These are phyloP conservation scores for Geotrichum reessii DNA, from an alignment of 1,139 yeast genomes.

Conservation along the genomic window DNA sequence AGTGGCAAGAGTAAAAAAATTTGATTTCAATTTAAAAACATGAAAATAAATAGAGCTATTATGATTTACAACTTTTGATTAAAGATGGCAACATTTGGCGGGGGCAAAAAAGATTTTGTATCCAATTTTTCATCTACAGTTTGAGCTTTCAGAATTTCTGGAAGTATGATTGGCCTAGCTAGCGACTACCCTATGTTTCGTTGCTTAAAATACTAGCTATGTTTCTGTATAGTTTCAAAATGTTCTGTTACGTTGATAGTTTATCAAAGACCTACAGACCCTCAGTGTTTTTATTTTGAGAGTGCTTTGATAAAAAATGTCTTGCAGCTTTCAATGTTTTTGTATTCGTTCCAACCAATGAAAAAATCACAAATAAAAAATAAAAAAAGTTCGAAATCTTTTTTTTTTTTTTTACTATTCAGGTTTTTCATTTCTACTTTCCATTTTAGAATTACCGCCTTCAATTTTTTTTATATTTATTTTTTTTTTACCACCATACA, in stretches of 20 bases:
- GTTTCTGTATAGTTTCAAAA: not conserved
- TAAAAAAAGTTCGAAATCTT: not conserved
- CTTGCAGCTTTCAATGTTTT: not conserved
- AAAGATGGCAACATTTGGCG: no score
- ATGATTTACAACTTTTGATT: no score
- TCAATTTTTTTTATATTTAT: no score
- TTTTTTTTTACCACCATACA: not conserved
- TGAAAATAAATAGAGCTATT: no score
- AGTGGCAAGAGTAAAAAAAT: no score
- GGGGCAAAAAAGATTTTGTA: no score
- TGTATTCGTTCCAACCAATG: not conserved
- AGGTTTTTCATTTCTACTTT: not conserved
- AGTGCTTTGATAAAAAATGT: no score
- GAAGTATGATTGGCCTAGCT: not conserved
- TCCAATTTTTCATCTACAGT: no score
- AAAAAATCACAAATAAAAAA: not conserved
- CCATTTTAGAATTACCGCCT: not conserved
- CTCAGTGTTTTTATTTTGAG: no score
- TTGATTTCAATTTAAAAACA: no score
- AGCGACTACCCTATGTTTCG: not conserved
- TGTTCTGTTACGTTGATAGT: not conserved
- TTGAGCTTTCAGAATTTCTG: not conserved
- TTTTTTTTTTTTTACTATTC: not conserved
- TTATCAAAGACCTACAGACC: not conserved
- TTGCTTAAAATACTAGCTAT: not conserved